These are phyloP conservation scores for Cyberlindnera suaveolens DNA, from an alignment of 805 yeast genomes.

Conservation along the genomic window DNA sequence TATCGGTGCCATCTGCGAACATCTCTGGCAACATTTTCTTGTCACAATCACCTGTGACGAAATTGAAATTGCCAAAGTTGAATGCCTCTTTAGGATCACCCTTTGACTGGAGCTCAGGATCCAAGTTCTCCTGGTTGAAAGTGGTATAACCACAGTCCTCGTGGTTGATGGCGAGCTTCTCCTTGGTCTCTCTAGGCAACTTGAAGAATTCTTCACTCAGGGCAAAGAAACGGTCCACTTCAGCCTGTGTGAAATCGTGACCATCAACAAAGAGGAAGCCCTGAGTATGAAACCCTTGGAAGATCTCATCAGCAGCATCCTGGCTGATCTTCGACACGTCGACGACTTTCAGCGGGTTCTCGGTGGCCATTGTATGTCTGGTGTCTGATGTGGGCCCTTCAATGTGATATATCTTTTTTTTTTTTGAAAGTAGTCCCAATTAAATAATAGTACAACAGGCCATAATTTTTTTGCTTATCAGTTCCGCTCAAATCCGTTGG, in stretches of 20 bases:
- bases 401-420: too few relatives aligned
- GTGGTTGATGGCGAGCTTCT: conserved; percentile 41
- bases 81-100: conserved; percentile 68
- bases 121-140: conserved; percentile 44
- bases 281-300: conserved; percentile 54
- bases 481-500: too few relatives aligned
- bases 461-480: too few relatives aligned
- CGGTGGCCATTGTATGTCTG: conserved; percentile 1
- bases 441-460: too few relatives aligned
- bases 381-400: too few relatives aligned
- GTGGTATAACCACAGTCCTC: conserved; percentile 58
- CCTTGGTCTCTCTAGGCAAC: conserved; percentile 46
- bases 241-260: conserved; percentile 51
- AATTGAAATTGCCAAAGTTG: conserved; percentile 54
- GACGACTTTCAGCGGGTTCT: conserved; percentile 47
- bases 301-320: conserved; percentile 42
- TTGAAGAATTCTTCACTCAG: conserved; percentile 44
- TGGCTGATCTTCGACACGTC: conserved; percentile 44
- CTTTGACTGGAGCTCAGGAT: conserved; percentile 19
- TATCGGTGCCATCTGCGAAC: conserved; percentile 35
- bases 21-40: conserved; percentile 44
- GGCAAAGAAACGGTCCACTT: conserved; percentile 45
- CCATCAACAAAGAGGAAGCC: conserved; percentile 67
- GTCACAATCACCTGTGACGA: conserved; percentile 38
- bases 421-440: too few relatives aligned